phyloP scores from a whole-genome alignment of 306 rosid genomes.

The Vigna unguiculata region DNA sequence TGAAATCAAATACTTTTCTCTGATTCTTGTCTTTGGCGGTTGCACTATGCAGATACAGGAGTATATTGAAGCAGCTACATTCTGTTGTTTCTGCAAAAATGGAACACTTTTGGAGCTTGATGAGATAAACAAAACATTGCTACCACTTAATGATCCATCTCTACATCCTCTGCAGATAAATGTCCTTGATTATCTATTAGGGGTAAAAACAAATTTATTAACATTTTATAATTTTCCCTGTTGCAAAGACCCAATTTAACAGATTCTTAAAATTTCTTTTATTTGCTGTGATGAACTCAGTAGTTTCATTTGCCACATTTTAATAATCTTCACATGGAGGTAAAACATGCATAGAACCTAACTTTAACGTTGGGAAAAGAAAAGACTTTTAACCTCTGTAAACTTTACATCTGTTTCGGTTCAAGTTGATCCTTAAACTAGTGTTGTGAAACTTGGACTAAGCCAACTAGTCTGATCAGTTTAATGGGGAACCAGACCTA shows the following conservation, averaged over 20 bases:
- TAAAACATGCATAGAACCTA: conserved; percentile 18
- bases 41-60: conserved; percentile 90
- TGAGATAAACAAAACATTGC: conserved; percentile 73
- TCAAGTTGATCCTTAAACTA: not conserved
- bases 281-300: conserved; percentile 32
- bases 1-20: conserved; percentile 24
- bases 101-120: conserved; percentile 89
- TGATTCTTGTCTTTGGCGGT: conserved; percentile 41
- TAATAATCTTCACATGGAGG: conserved; percentile 20
- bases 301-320: conserved; percentile 26
- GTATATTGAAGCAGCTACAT: conserved; percentile 93
- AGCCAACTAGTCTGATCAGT: too few relatives aligned
- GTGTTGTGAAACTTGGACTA: too few relatives aligned
- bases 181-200: conserved; percentile 88
- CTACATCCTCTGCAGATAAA: conserved; percentile 86
- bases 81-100: conserved; percentile 84
- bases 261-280: conserved; percentile 22
- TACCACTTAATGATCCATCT: conserved; percentile 78
- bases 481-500: too few relatives aligned
- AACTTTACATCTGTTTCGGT: not conserved
- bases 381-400: not conserved
- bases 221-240: conserved; percentile 16
- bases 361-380: not conserved
- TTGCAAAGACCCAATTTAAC: conserved; percentile 5
- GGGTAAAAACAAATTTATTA: conserved; percentile 59